These are phyloP conservation scores for Auriscalpium microsporum DNA, from an alignment of 768 basidiomycete genomes.

Conservation along the genomic window DNA sequence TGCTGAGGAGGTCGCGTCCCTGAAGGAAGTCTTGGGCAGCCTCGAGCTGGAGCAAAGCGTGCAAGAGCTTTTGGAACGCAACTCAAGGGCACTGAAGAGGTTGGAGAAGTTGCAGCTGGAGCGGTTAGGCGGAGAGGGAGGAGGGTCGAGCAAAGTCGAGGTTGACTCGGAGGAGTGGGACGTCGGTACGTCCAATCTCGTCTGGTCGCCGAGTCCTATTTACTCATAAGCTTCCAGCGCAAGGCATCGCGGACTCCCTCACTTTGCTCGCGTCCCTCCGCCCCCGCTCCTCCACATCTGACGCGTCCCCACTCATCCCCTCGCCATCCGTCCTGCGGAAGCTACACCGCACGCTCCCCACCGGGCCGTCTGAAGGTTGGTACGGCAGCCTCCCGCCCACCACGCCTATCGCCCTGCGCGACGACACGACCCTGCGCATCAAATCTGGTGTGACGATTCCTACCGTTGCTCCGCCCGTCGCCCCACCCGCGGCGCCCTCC, in stretches of 20 bases:
- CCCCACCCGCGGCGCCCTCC: conserved; percentile 24
- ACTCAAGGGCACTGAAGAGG: conserved; percentile 51
- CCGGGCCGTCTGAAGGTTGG: conserved; percentile 58
- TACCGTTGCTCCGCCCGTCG: conserved; percentile 1
- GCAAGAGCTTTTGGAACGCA: conserved; percentile 58
- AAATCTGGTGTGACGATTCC: conserved; percentile 24
- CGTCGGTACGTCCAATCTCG: conserved; percentile 43
- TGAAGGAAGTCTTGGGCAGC: conserved; percentile 54
- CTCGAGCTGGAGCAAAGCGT: conserved; percentile 64
- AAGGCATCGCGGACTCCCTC: conserved; percentile 65
- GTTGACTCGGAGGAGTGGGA: conserved; percentile 80
- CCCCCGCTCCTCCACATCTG: conserved; percentile 44
- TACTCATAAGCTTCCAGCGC: conserved; percentile 35
- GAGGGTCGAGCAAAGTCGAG: conserved; percentile 37
- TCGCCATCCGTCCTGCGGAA: conserved; percentile 57
- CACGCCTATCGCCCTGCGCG: conserved; percentile 53
- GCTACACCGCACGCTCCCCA: conserved; percentile 61
- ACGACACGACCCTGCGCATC: conserved; percentile 68
- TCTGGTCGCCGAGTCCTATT: too few species aligned
- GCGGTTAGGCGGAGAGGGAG: conserved; percentile 41
- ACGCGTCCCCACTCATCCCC: conserved; percentile 44
- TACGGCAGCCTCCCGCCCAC: conserved; percentile 59
- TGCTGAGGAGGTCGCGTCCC: conserved; percentile 41
- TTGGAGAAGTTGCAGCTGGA: conserved; percentile 57
- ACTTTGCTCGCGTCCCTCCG: conserved; percentile 60